phyloP scores from a whole-genome alignment of 2,329 filamentous ascomycete genomes.

The Neophaeococcomyces mojaviensis region DNA sequence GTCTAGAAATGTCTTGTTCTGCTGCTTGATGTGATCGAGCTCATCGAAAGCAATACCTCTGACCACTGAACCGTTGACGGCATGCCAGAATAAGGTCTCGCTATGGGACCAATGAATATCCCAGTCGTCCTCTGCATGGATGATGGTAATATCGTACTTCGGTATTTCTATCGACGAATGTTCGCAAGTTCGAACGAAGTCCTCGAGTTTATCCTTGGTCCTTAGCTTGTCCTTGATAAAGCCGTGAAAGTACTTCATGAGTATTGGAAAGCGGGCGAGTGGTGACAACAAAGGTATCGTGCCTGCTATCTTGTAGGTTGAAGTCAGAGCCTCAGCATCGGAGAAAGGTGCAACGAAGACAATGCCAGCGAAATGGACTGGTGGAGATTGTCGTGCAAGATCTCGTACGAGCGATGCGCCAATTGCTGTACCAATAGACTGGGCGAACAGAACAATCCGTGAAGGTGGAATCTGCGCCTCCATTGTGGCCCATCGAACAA shows the following conservation, averaged over 20 bases:
- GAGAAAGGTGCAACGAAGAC: slow-evolving; percentile 52
- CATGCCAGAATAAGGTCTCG: no score
- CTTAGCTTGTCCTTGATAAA: slow-evolving; percentile 47
- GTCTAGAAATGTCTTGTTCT: no score
- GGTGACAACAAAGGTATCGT: slow-evolving; percentile 53
- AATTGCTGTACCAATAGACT: slow-evolving; percentile 53
- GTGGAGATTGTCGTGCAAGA: slow-evolving; percentile 34
- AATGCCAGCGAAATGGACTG: slow-evolving; percentile 46
- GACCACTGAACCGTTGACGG: no score
- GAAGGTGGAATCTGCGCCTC: slow-evolving; percentile 46
- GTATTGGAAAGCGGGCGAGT: slow-evolving; percentile 39
- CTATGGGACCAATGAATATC: no score
- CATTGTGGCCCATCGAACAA: slow-evolving; percentile 49
- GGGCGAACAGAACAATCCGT: slow-evolving; percentile 52
- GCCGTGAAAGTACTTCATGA: slow-evolving; percentile 40
- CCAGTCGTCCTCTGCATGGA: slow-evolving; percentile 32
- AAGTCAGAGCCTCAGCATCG: slow-evolving; percentile 46
- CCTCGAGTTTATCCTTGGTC: slow-evolving; percentile 42
- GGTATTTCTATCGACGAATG: slow-evolving; percentile 5
- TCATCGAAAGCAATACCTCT: no score
- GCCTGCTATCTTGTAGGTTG: slow-evolving; percentile 52
- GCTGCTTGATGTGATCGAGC: no score
- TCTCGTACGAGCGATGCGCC: slow-evolving; percentile 39
- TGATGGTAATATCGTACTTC: slow-evolving; percentile 29
- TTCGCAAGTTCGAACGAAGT: slow-evolving; percentile 36